Base-by-base conservation (phyloP, 768 basidiomycete genomes). In the Podaxis sp. region DNA sequence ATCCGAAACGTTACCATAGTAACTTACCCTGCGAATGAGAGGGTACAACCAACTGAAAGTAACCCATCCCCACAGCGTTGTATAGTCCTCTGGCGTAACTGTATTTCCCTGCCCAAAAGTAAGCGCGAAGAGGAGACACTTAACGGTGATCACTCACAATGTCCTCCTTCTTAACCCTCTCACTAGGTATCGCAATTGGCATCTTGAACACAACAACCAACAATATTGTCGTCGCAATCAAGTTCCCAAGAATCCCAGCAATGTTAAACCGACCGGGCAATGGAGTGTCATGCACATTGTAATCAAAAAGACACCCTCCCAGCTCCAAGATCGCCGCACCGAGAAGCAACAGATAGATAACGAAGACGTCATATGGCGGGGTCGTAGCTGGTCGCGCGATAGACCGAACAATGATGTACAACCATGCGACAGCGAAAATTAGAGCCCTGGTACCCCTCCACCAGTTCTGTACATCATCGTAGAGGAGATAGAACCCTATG, bases 71-170 rank as follows among this genome's bases (percentile, higher is more conserved):
- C 83, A 84, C 15, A 94, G 78, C 1, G 86, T 76, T 0, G 87
- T 86, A 68, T 92, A 93, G 66, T 93, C 91, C 69, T 94, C 92
- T 0, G 87, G 88, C 2, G 85, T 83, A 17, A 87, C 73, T 3
- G 79, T 74, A 15, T 70, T 69, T 7, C 86, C 87, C 87, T 88
- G 48, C 7, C 33, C 22, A 38, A 28, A 44, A 10, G 26, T 38
- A 48, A n/a, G 15, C 28, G 24, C n/a, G n/a, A n/a, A n/a, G 46
- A 36, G 37, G 46, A 51, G 52, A 54, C 1, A 13, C 56, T 1
- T 13, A 56, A 12, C 22, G 12, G 17, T n/a, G n/a, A n/a, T n/a
- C n/a, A 77, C 88, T 69, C 67, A 91, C 91, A 67, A 92, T 88
- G 24, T 91, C 81, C 41, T 81, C 78, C 54, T 75, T 78, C 49